Base-by-base conservation (phyloP, 495 filamentous ascomycete genomes). In the Daldinia caldariorum region DNA sequence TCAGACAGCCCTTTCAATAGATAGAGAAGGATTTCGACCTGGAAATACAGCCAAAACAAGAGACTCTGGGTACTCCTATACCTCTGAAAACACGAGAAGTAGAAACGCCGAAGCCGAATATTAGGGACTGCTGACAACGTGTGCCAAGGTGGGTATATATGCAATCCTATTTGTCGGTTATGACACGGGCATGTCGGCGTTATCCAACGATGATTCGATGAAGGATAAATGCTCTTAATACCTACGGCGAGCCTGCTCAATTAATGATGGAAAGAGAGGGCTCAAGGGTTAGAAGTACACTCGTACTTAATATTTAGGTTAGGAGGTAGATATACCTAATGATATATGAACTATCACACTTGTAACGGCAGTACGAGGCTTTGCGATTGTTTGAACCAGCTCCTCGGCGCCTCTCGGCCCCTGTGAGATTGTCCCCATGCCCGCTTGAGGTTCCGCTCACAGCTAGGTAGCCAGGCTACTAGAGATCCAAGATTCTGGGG, bases 101-200 rank as follows among this genome's bases (percentile, higher is more conserved):
- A 61, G 55, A 64, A 62, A 45, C 64, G 61, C 65, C 61, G 57
- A 51, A 47, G 60, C 64, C 64, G 64, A 72, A 43, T 67, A 72
- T 68, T 61, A 72, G 50, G 60, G 51, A 68, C 38, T 43, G 61
- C 57, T 72, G 51, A 65, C 57, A 65, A 58, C 31, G 65, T 61
- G 43, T 61, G 70, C 64, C 64, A 62, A 72, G 70, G 70, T 68
- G 65, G 69, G 60, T 68, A 67, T 71, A 66, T 61, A 63, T 50
- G 55, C 56, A 56, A 45, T 58, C 60, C 54, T 72, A 72, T 65
- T 67, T 63, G 69, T 67, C 60, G 61, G 49, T 55, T 68, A 68
- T 67, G 56, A 41, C 41, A 61, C 43, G 51, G 54, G 56, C 49
- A 64, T 51, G 47, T 72, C 64, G 70, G 61, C 61, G 65, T 58